Percentiles rank a stretch among this genome's conserved stretches.
These are phyloP conservation scores for Aspergillus luchuensis DNA, from an alignment of 2,329 filamentous ascomycete species.

Conservation along the genomic window DNA sequence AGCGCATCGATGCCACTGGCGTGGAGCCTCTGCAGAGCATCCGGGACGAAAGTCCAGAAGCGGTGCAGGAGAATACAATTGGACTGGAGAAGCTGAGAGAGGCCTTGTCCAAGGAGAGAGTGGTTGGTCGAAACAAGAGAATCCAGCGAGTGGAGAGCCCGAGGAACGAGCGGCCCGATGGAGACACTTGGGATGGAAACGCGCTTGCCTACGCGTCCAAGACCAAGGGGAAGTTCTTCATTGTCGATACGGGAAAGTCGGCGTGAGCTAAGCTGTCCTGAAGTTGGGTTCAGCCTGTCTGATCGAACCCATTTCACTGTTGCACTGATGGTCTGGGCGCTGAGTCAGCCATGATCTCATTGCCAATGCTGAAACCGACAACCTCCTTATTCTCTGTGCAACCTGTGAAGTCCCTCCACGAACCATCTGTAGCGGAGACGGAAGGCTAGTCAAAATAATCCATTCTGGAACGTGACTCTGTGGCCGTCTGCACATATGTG, in stretches of 20 bases:
- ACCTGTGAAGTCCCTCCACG: not conserved
- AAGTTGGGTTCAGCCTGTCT: not conserved
- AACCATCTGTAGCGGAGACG: not conserved
- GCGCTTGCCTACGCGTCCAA: constrained; percentile 66
- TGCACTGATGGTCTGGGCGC: constrained; percentile 13
- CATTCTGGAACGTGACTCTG: not conserved
- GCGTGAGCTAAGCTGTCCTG: not conserved
- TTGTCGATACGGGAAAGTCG: constrained; percentile 59
- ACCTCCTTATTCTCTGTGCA: constrained; percentile 8
- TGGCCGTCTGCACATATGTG: constrained; percentile 26
- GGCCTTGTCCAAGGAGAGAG: constrained; percentile 43
- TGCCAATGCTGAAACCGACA: constrained; percentile 9
- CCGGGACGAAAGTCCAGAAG: constrained; percentile 65
- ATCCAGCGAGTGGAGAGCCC: constrained; percentile 46
- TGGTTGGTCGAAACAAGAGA: constrained; percentile 46
- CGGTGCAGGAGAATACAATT: constrained; percentile 43
- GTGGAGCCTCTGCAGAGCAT: constrained; percentile 76
- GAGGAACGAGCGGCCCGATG: constrained; percentile 41
- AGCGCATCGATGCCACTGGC: constrained; percentile 71
- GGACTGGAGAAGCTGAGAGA: constrained; percentile 40
- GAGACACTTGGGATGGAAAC: constrained; percentile 67
- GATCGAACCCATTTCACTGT: not conserved
- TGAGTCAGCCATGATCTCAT: constrained; percentile 29
- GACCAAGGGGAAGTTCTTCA: constrained; percentile 72
- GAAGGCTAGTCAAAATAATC: not conserved